Evolutionary conservation across 495 filamentous ascomycete genomes (phyloP).

Genomic region (Aspergillus incahuasiensis): DNA sequence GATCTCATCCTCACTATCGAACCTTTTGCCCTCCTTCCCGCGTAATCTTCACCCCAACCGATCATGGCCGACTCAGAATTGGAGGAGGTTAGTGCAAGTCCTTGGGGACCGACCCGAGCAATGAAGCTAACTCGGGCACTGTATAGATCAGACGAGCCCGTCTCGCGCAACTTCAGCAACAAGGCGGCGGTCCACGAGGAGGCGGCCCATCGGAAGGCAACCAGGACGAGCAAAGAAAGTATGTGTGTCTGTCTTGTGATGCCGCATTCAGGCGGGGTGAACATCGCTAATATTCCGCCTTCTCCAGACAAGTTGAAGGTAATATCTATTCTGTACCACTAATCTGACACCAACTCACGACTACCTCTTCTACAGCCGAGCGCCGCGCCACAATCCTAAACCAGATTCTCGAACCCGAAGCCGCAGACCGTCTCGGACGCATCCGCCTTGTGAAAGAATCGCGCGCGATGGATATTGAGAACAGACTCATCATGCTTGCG

Average conservation of each 20-base stretch:
- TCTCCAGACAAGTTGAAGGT: conserved; percentile 63
- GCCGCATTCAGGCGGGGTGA: neutral
- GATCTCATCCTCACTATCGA: neutral
- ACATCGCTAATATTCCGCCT: neutral
- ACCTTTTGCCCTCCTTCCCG: neutral
- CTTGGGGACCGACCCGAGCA: neutral
- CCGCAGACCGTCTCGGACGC: conserved; percentile 85
- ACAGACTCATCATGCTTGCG: conserved; percentile 86
- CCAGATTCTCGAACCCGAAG: conserved; percentile 92
- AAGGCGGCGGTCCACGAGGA: conserved; percentile 38
- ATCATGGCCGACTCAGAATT: conserved; percentile 81
- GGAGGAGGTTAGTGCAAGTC: conserved; percentile 56
- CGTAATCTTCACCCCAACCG: neutral
- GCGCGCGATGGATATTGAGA: conserved; percentile 86
- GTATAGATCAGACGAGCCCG: conserved; percentile 80
- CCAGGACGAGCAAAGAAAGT: conserved; percentile 64
- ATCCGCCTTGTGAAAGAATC: conserved; percentile 94
- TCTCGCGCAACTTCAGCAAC: conserved; percentile 83
- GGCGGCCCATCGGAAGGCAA: conserved; percentile 46
- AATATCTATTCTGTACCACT: conserved; percentile 12
- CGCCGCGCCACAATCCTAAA: conserved; percentile 68
- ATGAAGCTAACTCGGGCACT: conserved; percentile 3
- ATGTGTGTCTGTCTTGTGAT: conserved; percentile 12
- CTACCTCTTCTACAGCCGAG: conserved; percentile 27
- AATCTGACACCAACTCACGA: conserved; percentile 5